These are phyloP conservation scores for Ascochyta clinopodiicola DNA, from an alignment of 2,329 filamentous ascomycete species.

Conservation along the genomic window DNA sequence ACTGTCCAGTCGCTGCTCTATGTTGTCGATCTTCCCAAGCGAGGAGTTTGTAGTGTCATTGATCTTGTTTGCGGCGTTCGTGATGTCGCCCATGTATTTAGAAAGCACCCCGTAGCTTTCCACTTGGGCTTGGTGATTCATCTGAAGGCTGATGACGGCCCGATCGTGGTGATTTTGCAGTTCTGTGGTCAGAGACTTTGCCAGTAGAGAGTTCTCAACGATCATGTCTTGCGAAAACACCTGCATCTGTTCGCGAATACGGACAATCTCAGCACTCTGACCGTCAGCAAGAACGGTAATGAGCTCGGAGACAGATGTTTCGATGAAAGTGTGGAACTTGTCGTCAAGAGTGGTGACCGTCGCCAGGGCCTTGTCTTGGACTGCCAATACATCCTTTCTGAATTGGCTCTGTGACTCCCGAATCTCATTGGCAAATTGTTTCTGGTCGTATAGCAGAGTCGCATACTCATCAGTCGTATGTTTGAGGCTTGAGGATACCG, in stretches of 20 bases:
- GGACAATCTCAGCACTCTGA: constrained; percentile 23
- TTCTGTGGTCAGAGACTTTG: constrained; percentile 20
- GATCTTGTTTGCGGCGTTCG: constrained; percentile 20
- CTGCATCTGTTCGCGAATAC: constrained; percentile 27
- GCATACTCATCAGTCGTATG: constrained; percentile 34
- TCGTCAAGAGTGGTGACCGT: constrained; percentile 24
- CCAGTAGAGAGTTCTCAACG: constrained; percentile 24
- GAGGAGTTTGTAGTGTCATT: constrained; percentile 20
- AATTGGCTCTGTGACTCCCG: constrained; percentile 29
- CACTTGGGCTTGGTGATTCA: constrained; percentile 29
- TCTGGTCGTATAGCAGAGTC: constrained; percentile 31
- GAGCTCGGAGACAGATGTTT: constrained; percentile 26
- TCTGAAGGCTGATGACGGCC: constrained; percentile 17
- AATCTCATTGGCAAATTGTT: constrained; percentile 29
- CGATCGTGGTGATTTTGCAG: constrained; percentile 26
- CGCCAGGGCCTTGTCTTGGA: constrained; percentile 30
- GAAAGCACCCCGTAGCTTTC: constrained; percentile 24
- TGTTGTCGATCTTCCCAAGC: constrained; percentile 23
- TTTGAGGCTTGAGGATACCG: constrained; percentile 30
- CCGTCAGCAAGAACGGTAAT: constrained; percentile 25
- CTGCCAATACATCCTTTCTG: constrained; percentile 22
- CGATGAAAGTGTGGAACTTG: constrained; percentile 31
- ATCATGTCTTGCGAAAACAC: constrained; percentile 29
- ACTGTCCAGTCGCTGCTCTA: constrained; percentile 25
- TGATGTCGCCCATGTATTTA: constrained; percentile 19